Evolutionary conservation across 768 basidiomycete species (phyloP).

Genomic region (Lactifluus subvellereus): DNA sequence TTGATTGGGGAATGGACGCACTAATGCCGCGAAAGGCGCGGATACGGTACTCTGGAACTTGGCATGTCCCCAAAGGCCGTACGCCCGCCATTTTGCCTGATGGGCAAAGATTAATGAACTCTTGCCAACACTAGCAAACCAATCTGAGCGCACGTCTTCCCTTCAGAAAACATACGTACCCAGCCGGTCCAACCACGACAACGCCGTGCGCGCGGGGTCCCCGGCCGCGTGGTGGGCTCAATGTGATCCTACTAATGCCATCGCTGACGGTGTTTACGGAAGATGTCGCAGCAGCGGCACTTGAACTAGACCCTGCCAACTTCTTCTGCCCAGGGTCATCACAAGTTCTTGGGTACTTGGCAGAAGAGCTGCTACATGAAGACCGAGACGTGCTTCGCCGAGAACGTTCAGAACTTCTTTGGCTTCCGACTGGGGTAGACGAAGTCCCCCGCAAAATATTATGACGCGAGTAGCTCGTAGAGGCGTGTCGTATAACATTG

Average conservation of each 20-base stretch:
- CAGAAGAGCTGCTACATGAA: constrained; percentile 35
- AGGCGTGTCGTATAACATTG: constrained; percentile 47
- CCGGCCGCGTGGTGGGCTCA: constrained; percentile 38
- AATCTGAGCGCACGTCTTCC: neutral
- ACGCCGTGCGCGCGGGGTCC: constrained; percentile 51
- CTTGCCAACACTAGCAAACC: constrained; percentile 54
- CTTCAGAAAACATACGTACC: constrained; percentile 36
- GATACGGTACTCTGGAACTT: constrained; percentile 63
- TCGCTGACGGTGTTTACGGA: constrained; percentile 34
- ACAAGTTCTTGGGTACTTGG: neutral
- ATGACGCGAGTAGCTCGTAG: constrained; percentile 57
- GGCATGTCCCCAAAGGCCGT: constrained; percentile 73
- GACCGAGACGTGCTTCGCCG: constrained; percentile 37
- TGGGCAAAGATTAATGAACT: constrained; percentile 64
- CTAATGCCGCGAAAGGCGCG: constrained; percentile 64
- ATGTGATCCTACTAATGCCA: constrained; percentile 40
- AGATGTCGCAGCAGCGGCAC: constrained; percentile 9
- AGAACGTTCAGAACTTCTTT: constrained; percentile 26
- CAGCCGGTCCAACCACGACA: constrained; percentile 57
- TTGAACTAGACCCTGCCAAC: constrained; percentile 6
- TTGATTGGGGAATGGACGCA: constrained; percentile 29
- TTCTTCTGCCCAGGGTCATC: constrained; percentile 3
- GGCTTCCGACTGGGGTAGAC: constrained; percentile 34
- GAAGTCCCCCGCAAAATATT: constrained; percentile 40
- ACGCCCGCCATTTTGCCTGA: constrained; percentile 65